Conservation (phyloP, 305 asterid genomes). For the Caryopteris hybrid region DNA sequence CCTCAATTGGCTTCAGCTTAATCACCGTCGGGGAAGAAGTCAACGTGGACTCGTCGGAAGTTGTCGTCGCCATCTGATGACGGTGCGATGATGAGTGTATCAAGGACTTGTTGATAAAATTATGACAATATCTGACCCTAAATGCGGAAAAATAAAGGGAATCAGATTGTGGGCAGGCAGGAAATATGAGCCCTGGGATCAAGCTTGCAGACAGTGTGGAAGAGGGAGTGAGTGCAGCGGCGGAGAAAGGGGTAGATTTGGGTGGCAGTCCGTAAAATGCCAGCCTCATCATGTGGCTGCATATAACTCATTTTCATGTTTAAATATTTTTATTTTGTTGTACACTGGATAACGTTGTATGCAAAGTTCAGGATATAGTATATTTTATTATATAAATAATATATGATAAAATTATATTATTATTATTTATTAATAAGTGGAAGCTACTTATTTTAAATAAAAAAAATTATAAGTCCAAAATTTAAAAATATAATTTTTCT, state of each 20-base stretch:
- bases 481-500: too few relatives aligned
- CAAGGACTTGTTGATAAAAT: neutral
- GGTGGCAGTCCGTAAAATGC: slow-evolving; percentile 10
- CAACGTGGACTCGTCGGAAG: slow-evolving; percentile 1
- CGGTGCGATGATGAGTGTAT: slow-evolving; percentile 11
- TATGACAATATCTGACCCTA: neutral
- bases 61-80: slow-evolving; percentile 25
- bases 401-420: too few relatives aligned
- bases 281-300: slow-evolving; percentile 7
- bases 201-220: too few relatives aligned
- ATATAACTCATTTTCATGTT: neutral
- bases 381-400: too few relatives aligned
- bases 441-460: too few relatives aligned
- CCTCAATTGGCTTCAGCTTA: slow-evolving; percentile 63
- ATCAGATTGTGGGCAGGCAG: neutral
- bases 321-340: too few relatives aligned
- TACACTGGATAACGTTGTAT: too few relatives aligned
- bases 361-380: too few relatives aligned
- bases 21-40: slow-evolving; percentile 30
- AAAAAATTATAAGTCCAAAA: too few relatives aligned
- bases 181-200: neutral
- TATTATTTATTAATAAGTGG: too few relatives aligned
- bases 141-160: neutral
- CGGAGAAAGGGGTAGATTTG: slow-evolving; percentile 7
- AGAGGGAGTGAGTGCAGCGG: neutral